Conservation (phyloP, 192 early-diverging fungal species). For the Coemansia umbellata region DNA sequence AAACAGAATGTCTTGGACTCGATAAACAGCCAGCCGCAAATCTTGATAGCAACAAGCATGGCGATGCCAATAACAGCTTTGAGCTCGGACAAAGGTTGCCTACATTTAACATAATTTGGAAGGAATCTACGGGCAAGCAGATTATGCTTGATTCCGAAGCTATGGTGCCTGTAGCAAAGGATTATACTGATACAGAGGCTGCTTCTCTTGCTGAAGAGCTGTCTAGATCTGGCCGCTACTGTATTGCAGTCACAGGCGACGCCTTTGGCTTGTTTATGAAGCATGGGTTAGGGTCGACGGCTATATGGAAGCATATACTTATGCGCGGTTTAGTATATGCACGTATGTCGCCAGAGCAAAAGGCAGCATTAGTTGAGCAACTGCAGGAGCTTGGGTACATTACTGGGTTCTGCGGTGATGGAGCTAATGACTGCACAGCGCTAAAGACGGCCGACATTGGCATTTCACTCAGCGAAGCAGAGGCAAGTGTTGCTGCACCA, state of each 20-base stretch:
- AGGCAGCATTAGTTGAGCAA: constrained; percentile 80
- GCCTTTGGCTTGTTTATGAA: constrained; percentile 65
- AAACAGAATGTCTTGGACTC: too few species aligned
- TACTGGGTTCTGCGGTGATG: constrained; percentile 96
- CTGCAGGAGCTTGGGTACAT: constrained; percentile 86
- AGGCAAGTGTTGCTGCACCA: constrained; percentile 96
- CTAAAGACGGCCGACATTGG: constrained; percentile 94
- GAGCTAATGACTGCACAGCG: constrained; percentile 96
- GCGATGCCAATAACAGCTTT: too few species aligned
- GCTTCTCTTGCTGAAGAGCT: constrained; percentile 13
- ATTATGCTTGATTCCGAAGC: constrained; percentile 51
- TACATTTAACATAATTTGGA: constrained; percentile 35
- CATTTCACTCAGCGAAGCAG: constrained; percentile 92
- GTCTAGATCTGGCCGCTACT: constrained; percentile 53
- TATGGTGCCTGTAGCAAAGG: constrained; percentile 17
- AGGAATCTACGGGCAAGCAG: constrained; percentile 53
- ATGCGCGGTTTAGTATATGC: constrained; percentile 89
- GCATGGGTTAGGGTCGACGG: constrained; percentile 48
- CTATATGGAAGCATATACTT: constrained; percentile 67
- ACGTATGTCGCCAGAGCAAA: constrained; percentile 98
- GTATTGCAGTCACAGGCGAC: constrained; percentile 89
- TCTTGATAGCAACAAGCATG: too few species aligned
- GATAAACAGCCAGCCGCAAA: too few species aligned
- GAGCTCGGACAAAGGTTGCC: too few species aligned
- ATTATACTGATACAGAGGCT: neutral